Evolutionary conservation across 192 early-diverging fungal genomes (phyloP).

Genomic region (Chytriomyces sp.): DNA sequence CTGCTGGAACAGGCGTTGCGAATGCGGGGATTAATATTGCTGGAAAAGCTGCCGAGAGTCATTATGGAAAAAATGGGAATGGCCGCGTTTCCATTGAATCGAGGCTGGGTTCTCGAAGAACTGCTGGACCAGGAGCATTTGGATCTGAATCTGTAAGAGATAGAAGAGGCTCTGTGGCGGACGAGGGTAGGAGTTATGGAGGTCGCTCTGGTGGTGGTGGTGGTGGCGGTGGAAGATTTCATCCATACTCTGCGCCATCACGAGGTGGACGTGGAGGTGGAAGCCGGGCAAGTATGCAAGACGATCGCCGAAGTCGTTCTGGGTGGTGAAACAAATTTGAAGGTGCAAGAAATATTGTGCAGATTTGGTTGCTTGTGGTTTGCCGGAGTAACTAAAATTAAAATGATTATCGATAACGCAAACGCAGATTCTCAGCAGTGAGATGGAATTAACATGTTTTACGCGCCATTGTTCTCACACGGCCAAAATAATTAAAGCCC

Average conservation of each 20-base stretch:
- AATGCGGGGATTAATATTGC: background rate
- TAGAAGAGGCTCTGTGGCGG: background rate
- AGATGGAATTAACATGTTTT: too few species aligned
- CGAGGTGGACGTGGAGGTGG: background rate
- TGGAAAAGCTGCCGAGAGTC: background rate
- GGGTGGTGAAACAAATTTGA: background rate
- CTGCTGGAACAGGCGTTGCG: background rate
- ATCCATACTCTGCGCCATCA: background rate
- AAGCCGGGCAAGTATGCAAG: background rate
- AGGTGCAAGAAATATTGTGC: background rate
- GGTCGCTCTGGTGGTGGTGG: slow-evolving; percentile 1
- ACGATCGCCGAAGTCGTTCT: too few species aligned
- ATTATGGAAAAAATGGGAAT: too few species aligned
- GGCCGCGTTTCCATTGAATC: too few species aligned
- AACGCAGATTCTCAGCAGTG: too few species aligned
- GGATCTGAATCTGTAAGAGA: background rate
- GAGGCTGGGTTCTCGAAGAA: background rate
- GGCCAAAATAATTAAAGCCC: background rate
- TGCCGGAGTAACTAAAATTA: background rate
- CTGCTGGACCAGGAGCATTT: background rate
- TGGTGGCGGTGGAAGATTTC: slow-evolving; percentile 7
- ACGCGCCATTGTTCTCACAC: too few species aligned
- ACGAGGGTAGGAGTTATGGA: background rate
- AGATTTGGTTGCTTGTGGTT: background rate
- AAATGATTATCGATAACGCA: too few species aligned